Evolutionary conservation across 2,329 filamentous ascomycete species (phyloP).

Genomic region (Fusarium sp.): DNA sequence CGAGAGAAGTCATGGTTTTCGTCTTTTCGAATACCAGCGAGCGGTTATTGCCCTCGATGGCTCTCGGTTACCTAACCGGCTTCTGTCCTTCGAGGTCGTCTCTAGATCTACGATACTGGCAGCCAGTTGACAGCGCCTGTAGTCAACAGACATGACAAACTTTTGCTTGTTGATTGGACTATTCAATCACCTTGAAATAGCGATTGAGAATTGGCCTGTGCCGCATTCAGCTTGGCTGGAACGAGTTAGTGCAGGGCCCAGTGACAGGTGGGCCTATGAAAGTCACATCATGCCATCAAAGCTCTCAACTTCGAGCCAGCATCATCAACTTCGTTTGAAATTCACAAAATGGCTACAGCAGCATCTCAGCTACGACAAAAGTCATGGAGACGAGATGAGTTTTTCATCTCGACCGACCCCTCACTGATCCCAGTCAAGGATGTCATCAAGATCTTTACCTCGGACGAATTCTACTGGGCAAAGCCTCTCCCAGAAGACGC

Average conservation of each 20-base stretch:
- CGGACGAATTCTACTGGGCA: slow-evolving; percentile 66
- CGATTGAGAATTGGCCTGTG: background rate
- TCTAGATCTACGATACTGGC: no score
- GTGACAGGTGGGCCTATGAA: background rate
- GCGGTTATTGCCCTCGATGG: no score
- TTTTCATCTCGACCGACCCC: slow-evolving; percentile 65
- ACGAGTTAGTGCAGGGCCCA: background rate
- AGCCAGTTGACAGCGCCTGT: background rate
- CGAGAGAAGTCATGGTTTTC: no score
- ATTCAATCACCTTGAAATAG: accelerated
- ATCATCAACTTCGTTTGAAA: background rate
- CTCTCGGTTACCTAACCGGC: no score
- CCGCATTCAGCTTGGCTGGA: no score
- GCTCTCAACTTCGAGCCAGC: background rate
- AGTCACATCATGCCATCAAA: background rate
- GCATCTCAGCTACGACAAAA: background rate
- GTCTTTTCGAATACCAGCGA: no score
- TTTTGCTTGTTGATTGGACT: accelerated
- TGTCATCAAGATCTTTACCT: slow-evolving; percentile 60
- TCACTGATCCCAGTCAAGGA: slow-evolving; percentile 59
- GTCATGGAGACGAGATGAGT: slow-evolving; percentile 56
- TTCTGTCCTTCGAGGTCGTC: no score
- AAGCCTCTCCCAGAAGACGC: slow-evolving; percentile 54
- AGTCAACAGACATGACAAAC: accelerated
- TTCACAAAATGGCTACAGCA: background rate